Evolutionary conservation across 148 eudicot species (phyloP).

Genomic region (Talinum fruticosum): DNA sequence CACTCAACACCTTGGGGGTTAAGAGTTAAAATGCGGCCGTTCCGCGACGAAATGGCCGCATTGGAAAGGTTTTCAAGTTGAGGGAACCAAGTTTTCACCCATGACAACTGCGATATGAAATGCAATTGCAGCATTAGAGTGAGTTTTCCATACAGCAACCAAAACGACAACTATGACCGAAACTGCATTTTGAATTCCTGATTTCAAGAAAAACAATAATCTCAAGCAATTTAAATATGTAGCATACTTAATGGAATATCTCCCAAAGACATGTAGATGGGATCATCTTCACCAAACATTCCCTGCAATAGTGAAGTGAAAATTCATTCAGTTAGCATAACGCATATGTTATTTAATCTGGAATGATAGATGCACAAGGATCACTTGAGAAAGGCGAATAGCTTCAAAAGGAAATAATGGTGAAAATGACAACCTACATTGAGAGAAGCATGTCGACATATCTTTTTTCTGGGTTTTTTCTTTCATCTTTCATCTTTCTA

Average conservation of each 20-base stretch:
- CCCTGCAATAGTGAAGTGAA: conserved; percentile 47
- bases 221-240: conserved; percentile 37
- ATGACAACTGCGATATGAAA: no score
- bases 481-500: no score
- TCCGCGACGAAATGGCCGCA: no score
- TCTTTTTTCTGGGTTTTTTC: no score
- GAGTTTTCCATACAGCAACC: no score
- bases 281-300: conserved; percentile 82
- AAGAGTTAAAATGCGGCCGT: no score
- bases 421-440: not conserved
- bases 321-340: not conserved
- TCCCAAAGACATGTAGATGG: conserved; percentile 86
- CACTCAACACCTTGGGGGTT: not conserved
- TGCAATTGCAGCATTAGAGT: no score
- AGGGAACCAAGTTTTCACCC: no score
- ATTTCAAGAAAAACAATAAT: conserved; percentile 34
- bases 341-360: no score
- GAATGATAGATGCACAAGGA: not conserved
- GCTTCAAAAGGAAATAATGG: not conserved
- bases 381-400: not conserved
- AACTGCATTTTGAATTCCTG: no score
- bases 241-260: conserved; percentile 94
- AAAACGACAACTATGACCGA: no score
- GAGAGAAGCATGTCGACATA: not conserved
- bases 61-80: no score